A percentile compares a stretch with the other conserved stretches of the same genome.
These are phyloP conservation scores for Tilletia indica DNA, from an alignment of 1,284 basidiomycete genomes.

Conservation along the genomic window DNA sequence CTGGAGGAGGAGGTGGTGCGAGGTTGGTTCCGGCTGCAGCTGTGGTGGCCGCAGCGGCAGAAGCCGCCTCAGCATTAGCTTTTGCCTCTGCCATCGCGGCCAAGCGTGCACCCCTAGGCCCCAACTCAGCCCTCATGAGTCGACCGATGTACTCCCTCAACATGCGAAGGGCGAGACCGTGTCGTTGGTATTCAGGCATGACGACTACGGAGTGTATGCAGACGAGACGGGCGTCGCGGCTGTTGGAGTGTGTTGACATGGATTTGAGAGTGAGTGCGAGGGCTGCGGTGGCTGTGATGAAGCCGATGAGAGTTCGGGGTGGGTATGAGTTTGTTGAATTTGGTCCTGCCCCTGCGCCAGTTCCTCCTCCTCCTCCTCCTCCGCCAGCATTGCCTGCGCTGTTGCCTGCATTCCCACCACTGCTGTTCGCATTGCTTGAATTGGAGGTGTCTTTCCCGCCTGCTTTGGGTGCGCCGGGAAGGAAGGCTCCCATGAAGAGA, in stretches of 20 bases:
- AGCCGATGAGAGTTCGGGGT: slow-evolving; percentile 43
- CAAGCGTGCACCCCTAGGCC: slow-evolving; percentile 12
- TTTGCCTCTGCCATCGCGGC: slow-evolving; percentile 12
- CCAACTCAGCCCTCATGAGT: slow-evolving; percentile 25
- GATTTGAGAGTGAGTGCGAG: slow-evolving; percentile 42
- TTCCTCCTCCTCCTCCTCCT: neutral
- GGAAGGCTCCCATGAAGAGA: slow-evolving; percentile 49
- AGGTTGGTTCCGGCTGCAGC: neutral
- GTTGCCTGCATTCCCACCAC: neutral
- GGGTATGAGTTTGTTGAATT: neutral
- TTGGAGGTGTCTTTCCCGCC: slow-evolving; percentile 20
- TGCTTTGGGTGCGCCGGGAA: slow-evolving; percentile 45
- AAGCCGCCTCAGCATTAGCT: neutral
- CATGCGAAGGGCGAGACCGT: slow-evolving; percentile 41
- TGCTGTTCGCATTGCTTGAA: neutral
- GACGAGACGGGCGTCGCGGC: slow-evolving; percentile 44
- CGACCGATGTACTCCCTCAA: slow-evolving; percentile 39
- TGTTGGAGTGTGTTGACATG: slow-evolving; percentile 43
- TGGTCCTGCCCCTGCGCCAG: neutral
- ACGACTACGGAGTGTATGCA: slow-evolving; percentile 52
- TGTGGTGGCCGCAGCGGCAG: neutral
- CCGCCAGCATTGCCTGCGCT: neutral
- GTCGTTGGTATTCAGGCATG: slow-evolving; percentile 33
- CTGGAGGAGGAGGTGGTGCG: no score
- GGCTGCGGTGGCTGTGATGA: slow-evolving; percentile 45